A percentile compares a stretch with the other conserved stretches of the same genome.
Evolutionary conservation across 1,284 basidiomycete species (phyloP).

Genomic region (Puccinia triticina): DNA sequence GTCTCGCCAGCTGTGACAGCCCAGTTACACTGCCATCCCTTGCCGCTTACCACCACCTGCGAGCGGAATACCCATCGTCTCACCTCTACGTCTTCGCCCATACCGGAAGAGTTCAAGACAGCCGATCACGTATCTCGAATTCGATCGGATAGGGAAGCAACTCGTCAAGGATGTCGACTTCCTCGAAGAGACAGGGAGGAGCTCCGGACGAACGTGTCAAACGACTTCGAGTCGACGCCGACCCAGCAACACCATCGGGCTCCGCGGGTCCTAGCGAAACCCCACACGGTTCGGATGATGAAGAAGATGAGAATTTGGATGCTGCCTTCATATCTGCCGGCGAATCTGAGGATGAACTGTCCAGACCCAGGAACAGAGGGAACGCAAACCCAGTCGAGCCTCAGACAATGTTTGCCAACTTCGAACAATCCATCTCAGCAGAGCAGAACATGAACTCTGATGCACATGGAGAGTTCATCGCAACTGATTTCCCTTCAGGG

Average conservation of each 20-base stretch:
- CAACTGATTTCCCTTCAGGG: conserved; percentile 46
- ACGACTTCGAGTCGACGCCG: background rate
- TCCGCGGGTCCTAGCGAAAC: background rate
- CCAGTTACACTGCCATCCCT: no score
- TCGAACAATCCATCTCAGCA: conserved; percentile 23
- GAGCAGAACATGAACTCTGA: background rate
- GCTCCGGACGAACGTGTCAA: background rate
- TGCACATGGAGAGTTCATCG: conserved; percentile 25
- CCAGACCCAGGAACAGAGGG: background rate
- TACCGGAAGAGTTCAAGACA: no score
- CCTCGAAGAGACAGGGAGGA: background rate
- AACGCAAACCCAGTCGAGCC: conserved; percentile 31
- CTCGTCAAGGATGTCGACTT: no score
- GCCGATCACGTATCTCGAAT: no score
- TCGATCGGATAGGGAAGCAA: no score
- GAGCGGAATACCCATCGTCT: no score
- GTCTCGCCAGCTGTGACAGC: no score
- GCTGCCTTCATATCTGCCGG: conserved; percentile 46
- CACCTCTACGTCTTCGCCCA: background rate
- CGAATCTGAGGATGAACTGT: conserved; percentile 44
- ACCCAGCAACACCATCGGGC: background rate
- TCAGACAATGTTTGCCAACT: conserved; percentile 37
- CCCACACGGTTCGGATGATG: conserved; percentile 15
- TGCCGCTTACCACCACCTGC: no score
- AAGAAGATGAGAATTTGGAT: conserved; percentile 47